phyloP scores from a whole-genome alignment of 345 rosid genomes.

The Rhizophora apiculata region DNA sequence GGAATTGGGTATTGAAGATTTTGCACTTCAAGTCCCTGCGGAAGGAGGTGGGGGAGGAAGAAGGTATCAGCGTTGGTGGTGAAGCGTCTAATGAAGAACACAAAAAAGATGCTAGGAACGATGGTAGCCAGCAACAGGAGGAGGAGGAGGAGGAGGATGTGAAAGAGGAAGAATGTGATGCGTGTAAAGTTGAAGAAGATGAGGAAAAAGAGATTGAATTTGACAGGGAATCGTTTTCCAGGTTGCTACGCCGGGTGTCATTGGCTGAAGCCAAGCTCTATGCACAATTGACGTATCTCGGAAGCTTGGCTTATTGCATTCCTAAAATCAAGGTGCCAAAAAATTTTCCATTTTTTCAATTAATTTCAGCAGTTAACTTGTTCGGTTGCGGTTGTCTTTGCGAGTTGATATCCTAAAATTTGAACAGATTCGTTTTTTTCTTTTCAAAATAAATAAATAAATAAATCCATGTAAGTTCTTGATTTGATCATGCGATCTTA shows the following conservation, averaged over 20 bases:
- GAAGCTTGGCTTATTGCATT: constrained; percentile 75
- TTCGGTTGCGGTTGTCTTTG: not conserved
- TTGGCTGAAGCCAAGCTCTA: constrained; percentile 67
- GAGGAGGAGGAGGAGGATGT: constrained; percentile 34
- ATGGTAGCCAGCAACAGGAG: constrained; percentile 2
- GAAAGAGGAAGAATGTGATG: not conserved
- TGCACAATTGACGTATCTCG: constrained; percentile 75
- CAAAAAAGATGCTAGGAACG: constrained; percentile 1
- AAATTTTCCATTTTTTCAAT: not conserved
- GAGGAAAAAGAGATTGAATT: constrained; percentile 33
- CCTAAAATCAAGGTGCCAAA: constrained; percentile 59
- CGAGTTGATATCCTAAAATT: not conserved
- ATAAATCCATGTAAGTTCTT: not conserved
- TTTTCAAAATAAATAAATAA: not conserved
- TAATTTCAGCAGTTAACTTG: not conserved
- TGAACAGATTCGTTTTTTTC: not conserved
- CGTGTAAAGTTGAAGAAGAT: not conserved
- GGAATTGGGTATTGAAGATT: constrained; percentile 85
- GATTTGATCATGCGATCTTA: not conserved
- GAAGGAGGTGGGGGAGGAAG: constrained; percentile 34
- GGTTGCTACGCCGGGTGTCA: constrained; percentile 57
- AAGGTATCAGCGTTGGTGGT: constrained; percentile 19
- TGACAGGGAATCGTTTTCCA: constrained; percentile 67
- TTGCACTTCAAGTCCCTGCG: constrained; percentile 66
- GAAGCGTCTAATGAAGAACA: constrained; percentile 4